Evolutionary conservation across 805 yeast species (phyloP), one percentile per base, ranked within the genome.

Genomic region (Teunomyces barrocoloradensis): DNA sequence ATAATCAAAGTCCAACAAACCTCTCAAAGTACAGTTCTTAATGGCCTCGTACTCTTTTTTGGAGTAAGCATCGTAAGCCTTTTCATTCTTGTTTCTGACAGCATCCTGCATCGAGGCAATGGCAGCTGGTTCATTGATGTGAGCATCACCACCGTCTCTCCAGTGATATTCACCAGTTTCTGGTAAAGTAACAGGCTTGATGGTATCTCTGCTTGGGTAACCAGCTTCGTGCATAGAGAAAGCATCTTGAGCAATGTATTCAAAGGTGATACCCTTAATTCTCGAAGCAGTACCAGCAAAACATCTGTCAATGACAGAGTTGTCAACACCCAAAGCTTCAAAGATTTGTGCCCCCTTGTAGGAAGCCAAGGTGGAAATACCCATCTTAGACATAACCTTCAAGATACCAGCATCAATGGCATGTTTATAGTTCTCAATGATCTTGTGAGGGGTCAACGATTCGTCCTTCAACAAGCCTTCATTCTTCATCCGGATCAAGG

Each of bases 341-440:
- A 94, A 92, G 63, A 92, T 94, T 75, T 92, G 99, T 25, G 99
- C 99, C 69, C 98, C 98, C 73, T 92, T 92, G 73, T 92, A 92
- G n/a, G 97, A 89, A 10, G 97, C 97, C 65, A 92, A 77, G 27
- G 99, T 94, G 28, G 98, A 91, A 59, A 92, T 94, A 77, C 99
- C 99, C 98, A 92, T 94, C 78, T 94, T 92, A 32, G 97, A 89
- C 99, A 92, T 92, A 50, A 94, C 97, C 75, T 94, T 92, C 59
- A 89, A 75, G 58, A 92, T 85, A 70, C 98, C 98, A 46, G 89
- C 86, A 63, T 92, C 96, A 50, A 88, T 77, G 10, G 97, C 85
- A 55, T 82, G 77, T 64, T 85, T 87, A 73, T 89, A 92, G 75
- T 92, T 92, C 44, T 75, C 75, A 52, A 91, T 69, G 50, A 90